Base-by-base conservation (phyloP, 2,329 filamentous ascomycete genomes). In the Claviceps arundinis region DNA sequence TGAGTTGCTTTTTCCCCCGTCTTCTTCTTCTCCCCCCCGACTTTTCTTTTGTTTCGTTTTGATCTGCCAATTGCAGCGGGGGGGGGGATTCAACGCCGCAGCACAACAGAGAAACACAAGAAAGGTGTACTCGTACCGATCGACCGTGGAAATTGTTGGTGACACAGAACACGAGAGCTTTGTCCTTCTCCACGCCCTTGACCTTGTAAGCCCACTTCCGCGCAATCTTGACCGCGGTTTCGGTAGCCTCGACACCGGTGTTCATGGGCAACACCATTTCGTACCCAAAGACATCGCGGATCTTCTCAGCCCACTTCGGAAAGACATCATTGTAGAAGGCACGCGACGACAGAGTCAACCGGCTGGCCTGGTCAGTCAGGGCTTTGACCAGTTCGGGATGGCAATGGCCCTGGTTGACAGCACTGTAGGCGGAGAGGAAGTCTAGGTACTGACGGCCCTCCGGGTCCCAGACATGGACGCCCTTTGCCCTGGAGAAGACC, bases 321-420 rank as follows among this genome's bases (percentile, higher is more conserved):
- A 97, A 97, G 57, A 97, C 93, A 73, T 97, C 91, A 68, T 97
- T 98, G 78, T 97, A 85, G 73, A 97, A 98, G 50, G 93, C 93
- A 56, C 91, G 82, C 56, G 89, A 95, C 70, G 89, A 95, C 59
- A 97, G 80, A 0, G 91, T 96, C 64, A 97, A 73, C 41, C 89
- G 85, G 58, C 84, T 80, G 47, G 93, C 93, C 73, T 98, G 93
- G 59, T 95, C 88, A 40, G 82, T 82, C 55, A 98, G 75, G 14
- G 90, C 87, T 69, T 91, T 90, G 66, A 98, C 83, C 53, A 97
- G 82, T 73, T 95, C 90, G 5, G 93, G 93, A 72, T 98, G 91
- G 72, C 91, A 97, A 71, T 98, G 91, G 57, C 91, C 91, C 71
- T 97, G 91, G 75, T 97, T 97, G 66, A 97, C 89, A 56, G 93